phyloP scores from a whole-genome alignment of 1,139 yeast genomes.

The Debaryomyces sp. region DNA sequence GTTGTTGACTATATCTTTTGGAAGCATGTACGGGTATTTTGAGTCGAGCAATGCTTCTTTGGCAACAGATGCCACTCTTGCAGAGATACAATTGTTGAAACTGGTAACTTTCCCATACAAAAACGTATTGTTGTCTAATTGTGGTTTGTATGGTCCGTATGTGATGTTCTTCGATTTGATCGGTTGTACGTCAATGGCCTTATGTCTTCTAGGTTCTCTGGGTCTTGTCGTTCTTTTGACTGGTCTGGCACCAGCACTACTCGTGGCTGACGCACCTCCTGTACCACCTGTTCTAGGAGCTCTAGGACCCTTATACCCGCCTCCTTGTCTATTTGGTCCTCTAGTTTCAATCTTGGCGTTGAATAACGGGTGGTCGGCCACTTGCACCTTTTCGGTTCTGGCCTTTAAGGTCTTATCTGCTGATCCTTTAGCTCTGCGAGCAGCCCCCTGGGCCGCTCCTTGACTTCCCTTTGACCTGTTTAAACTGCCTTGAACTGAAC shows the following conservation, averaged over 20 bases:
- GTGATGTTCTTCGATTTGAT: slow-evolving; percentile 18
- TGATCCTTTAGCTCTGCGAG: not conserved
- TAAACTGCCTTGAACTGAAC: not conserved
- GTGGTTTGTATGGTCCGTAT: slow-evolving; percentile 25
- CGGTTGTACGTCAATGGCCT: slow-evolving; percentile 11
- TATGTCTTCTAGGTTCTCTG: slow-evolving; percentile 12
- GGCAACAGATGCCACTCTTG: slow-evolving; percentile 47
- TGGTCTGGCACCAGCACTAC: slow-evolving; percentile 5
- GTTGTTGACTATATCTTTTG: slow-evolving; percentile 35
- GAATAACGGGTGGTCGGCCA: slow-evolving; percentile 27
- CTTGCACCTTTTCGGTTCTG: slow-evolving; percentile 15
- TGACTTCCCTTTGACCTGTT: not conserved
- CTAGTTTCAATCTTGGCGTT: slow-evolving; percentile 6
- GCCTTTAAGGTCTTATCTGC: not conserved
- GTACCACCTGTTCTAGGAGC: not conserved
- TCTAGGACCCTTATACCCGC: slow-evolving; percentile 9
- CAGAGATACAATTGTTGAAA: slow-evolving; percentile 30
- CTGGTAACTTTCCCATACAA: slow-evolving; percentile 43
- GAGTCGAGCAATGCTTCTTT: slow-evolving; percentile 43
- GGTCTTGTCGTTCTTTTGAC: slow-evolving; percentile 8
- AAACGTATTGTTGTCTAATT: slow-evolving; percentile 33
- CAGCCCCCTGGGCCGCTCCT: not conserved
- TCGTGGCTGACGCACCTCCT: not conserved
- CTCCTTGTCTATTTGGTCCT: slow-evolving; percentile 10
- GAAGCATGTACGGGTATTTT: slow-evolving; percentile 47